Evolutionary conservation across 768 basidiomycete species (phyloP).

Genomic region (Boletellus ananiceps): DNA sequence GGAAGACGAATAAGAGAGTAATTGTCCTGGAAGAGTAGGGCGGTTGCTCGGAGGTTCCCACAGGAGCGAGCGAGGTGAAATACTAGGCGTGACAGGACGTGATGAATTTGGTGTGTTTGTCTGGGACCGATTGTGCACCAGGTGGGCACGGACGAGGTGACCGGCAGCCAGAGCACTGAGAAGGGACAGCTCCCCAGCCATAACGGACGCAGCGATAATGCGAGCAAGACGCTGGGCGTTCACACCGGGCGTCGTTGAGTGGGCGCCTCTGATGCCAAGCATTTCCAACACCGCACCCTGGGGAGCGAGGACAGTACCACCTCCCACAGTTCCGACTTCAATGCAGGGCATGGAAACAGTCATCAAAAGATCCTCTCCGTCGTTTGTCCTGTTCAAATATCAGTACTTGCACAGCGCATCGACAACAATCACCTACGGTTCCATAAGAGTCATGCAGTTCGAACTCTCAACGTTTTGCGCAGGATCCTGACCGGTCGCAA

Average conservation of each 20-base stretch:
- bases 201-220: slow-evolving; percentile 86
- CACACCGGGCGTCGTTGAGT: slow-evolving; percentile 78
- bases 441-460: slow-evolving; percentile 98
- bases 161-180: slow-evolving; percentile 92
- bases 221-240: slow-evolving; percentile 89
- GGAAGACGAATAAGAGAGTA: slow-evolving; percentile 34
- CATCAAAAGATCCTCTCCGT: slow-evolving; percentile 86
- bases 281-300: slow-evolving; percentile 89
- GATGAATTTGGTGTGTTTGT: slow-evolving; percentile 71
- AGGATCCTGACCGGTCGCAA: slow-evolving; percentile 97
- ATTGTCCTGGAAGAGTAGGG: slow-evolving; percentile 2
- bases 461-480: slow-evolving; percentile 99
- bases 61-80: slow-evolving; percentile 13
- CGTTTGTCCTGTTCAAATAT: slow-evolving; percentile 60
- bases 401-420: slow-evolving; percentile 1
- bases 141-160: slow-evolving; percentile 89
- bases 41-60: slow-evolving; percentile 23
- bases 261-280: slow-evolving; percentile 90
- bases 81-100: slow-evolving; percentile 57
- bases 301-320: slow-evolving; percentile 88
- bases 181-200: slow-evolving; percentile 95
- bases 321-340: slow-evolving; percentile 97
- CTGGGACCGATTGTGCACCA: slow-evolving; percentile 86
- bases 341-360: slow-evolving; percentile 98
- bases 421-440: slow-evolving; percentile 59